Evolutionary conservation across 176 grass and related monocot genomes (phyloP).

Genomic region (Eragrostis curvula): DNA sequence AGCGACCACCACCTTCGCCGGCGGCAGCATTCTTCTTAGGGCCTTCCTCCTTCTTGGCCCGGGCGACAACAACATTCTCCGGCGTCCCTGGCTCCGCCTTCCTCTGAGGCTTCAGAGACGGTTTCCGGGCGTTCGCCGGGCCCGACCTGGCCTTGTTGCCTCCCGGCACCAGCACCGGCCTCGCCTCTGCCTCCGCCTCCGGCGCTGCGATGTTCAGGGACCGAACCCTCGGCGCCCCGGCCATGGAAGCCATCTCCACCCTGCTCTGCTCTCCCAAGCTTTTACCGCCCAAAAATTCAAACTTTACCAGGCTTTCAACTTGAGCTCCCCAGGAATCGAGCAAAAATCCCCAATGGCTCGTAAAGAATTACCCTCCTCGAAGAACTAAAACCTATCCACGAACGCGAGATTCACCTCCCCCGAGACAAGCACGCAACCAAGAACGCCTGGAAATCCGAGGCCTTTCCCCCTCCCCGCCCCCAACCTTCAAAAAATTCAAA

Average conservation of each 20-base stretch:
- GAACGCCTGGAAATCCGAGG: constrained; percentile 26
- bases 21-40: constrained; percentile 24
- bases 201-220: constrained; percentile 64
- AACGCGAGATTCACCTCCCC: constrained; percentile 19
- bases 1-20: neutral
- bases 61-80: constrained; percentile 5
- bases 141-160: constrained; percentile 71
- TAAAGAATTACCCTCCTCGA: constrained; percentile 11
- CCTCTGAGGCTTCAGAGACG: constrained; percentile 54
- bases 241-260: constrained; percentile 62
- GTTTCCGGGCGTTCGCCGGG: constrained; percentile 52
- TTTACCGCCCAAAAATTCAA: constrained; percentile 50
- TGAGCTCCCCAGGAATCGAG: constrained; percentile 28
- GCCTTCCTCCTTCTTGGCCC: constrained; percentile 35
- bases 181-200: constrained; percentile 62
- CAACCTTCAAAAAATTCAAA: constrained; percentile 11
- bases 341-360: neutral
- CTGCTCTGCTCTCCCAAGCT: constrained; percentile 27
- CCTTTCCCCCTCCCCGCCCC: neutral
- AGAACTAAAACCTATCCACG: neutral
- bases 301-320: constrained; percentile 17
- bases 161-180: constrained; percentile 79
- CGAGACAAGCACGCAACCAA: constrained; percentile 32
- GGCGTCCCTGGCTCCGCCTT: constrained; percentile 31
- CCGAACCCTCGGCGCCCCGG: constrained; percentile 72